phyloP scores from a whole-genome alignment of 2,329 filamentous ascomycete genomes.

The Cercospora nicotianae region DNA sequence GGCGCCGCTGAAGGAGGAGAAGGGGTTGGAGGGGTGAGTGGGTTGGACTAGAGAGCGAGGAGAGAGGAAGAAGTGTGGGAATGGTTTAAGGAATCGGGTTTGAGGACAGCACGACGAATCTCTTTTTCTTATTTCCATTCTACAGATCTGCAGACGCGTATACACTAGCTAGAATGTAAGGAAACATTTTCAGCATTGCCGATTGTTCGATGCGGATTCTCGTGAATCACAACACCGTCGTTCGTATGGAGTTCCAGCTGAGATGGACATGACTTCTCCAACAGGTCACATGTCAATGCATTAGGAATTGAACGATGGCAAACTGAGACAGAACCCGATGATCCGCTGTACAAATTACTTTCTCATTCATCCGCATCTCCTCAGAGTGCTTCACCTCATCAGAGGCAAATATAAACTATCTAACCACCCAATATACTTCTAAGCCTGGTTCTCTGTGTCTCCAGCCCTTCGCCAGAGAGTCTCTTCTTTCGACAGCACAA shows the following conservation, averaged over 20 bases:
- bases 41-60: too few species aligned
- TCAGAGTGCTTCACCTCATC: neutral
- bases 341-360: neutral
- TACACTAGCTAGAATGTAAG: neutral
- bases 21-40: neutral
- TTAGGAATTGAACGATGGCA: neutral
- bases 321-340: neutral
- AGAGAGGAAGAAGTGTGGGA: too few species aligned
- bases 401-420: neutral
- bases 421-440: neutral
- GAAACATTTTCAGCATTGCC: neutral
- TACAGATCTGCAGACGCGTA: neutral
- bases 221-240: neutral
- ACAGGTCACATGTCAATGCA: neutral
- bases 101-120: neutral
- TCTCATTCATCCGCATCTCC: neutral
- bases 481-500: neutral
- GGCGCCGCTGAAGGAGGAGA: constrained; percentile 8
- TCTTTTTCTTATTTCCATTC: neutral
- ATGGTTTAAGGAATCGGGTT: neutral
- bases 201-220: neutral
- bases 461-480: neutral
- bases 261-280: neutral
- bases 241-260: neutral
- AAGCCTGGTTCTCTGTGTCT: neutral